Base-by-base conservation (phyloP, 1,284 basidiomycete genomes). In the Rhodotorula sp. region DNA sequence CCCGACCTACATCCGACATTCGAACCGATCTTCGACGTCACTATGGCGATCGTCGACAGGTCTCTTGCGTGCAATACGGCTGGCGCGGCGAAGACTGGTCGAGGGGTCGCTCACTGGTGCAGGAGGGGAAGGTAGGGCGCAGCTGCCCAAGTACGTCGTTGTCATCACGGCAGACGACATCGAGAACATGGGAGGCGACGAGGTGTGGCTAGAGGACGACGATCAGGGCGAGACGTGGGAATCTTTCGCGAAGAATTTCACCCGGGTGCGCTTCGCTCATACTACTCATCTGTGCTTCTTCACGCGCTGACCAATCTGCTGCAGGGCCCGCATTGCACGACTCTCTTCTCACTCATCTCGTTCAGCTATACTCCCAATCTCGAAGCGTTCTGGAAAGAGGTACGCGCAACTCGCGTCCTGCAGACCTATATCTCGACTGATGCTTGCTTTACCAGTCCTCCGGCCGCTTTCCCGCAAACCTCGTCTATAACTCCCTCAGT, bases 61-160 rank as follows among this genome's bases (percentile, higher is more conserved):
- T 5, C 50, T 70, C 11, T 62, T 75, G 22, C 64, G 68, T 22
- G 73, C 73, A n/a, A 75, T 75, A 64, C 63, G 54, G 24, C 37
- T 64, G 34, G 73, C 71, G 4, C 53, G 69, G 8, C 44, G 58
- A n/a, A 57, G 64, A 40, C 34, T 75, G 20, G 57, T 75, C 50
- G 66, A 73, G 40, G 67, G 65, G 3, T 16, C 57, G 18, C 37
- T 70, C 22, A 64, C 68, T 0, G 68, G 68, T 9, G 64, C 68
- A 4, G 68, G 68, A 8, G 68, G 68, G 13, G 68, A 70, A n/a
- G 68, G 64, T 1, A 20, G 62, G 20, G 64, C 40, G 16, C 73
- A 74, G 59, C 58, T 72, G 18, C 73, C 73, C 1, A 67, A 67
- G 24, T 75, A 75, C 50, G 69, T 75, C 31, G 71, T 75, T 28